Evolutionary conservation across 352 stramenopile genomes (phyloP).

Genomic region (Phytophthora sansomeana): DNA sequence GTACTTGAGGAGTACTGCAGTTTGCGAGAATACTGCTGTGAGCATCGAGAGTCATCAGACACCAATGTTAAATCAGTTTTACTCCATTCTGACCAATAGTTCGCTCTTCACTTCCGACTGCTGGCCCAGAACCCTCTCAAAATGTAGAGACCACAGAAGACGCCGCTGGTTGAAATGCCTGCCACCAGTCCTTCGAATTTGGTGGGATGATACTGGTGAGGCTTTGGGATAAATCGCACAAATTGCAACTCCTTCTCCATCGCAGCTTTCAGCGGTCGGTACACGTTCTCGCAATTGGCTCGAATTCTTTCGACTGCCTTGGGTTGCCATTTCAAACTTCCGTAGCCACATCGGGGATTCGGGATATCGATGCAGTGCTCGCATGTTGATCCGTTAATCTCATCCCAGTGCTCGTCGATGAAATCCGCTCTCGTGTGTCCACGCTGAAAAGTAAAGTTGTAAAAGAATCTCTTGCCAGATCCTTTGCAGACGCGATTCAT

Average conservation of each 20-base stretch:
- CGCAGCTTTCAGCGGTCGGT: neutral
- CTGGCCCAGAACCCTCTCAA: too few relatives aligned
- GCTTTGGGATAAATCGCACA: neutral
- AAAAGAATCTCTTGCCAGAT: neutral
- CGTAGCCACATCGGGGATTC: too few relatives aligned
- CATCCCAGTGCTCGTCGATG: neutral
- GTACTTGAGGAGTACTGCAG: too few relatives aligned
- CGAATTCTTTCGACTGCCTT: neutral
- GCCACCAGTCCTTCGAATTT: neutral
- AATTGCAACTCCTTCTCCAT: neutral
- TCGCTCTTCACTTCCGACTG: too few relatives aligned
- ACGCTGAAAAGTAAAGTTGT: neutral
- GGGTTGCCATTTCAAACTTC: too few relatives aligned
- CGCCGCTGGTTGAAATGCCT: neutral
- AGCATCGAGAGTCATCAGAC: too few relatives aligned
- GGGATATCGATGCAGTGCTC: too few relatives aligned
- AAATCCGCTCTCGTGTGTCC: neutral
- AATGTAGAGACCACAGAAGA: neutral
- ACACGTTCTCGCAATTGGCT: neutral
- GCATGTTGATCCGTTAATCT: neutral
- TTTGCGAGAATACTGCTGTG: too few relatives aligned
- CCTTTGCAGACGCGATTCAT: neutral
- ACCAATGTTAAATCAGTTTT: too few relatives aligned
- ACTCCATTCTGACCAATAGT: too few relatives aligned
- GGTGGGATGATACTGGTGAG: too few relatives aligned